These are phyloP conservation scores for Vitis rupestris DNA, from an alignment of 164 flowering plant species.

Conservation along the genomic window DNA sequence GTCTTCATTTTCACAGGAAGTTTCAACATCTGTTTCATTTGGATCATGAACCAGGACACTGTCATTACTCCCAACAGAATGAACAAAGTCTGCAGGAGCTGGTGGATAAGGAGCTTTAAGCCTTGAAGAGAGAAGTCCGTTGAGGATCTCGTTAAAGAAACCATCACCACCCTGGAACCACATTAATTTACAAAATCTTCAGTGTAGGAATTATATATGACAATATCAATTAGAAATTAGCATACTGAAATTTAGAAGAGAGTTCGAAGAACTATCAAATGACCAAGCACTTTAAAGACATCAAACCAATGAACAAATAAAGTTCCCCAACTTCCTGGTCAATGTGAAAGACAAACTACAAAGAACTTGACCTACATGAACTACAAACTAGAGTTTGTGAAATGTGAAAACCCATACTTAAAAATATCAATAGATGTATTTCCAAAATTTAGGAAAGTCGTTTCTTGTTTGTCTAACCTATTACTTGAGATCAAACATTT, in stretches of 20 bases:
- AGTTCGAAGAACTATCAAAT: not conserved
- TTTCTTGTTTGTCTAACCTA: too few species aligned
- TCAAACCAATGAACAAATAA: not conserved
- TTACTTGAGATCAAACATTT: too few species aligned
- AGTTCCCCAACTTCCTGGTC: too few species aligned
- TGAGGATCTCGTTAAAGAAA: conserved; percentile 90
- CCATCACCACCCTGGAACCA: conserved; percentile 93
- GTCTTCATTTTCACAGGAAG: conserved; percentile 38
- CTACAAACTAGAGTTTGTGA: too few species aligned
- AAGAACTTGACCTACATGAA: not conserved
- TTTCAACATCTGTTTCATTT: conserved; percentile 25
- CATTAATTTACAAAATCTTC: not conserved
- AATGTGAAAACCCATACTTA: not conserved
- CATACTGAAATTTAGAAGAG: not conserved
- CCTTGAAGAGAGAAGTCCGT: conserved; percentile 74
- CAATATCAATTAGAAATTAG: not conserved
- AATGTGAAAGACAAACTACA: too few species aligned
- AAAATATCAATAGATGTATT: too few species aligned
- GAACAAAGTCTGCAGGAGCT: conserved; percentile 51
- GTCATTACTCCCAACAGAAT: conserved; percentile 25
- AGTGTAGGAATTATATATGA: not conserved
- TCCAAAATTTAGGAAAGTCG: too few species aligned
- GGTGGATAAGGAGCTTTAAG: conserved; percentile 79
- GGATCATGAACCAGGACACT: conserved; percentile 19
- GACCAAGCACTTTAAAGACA: not conserved